Percentiles rank a stretch among this genome's conserved stretches.
Evolutionary conservation across 495 filamentous ascomycete genomes (phyloP).

Genomic region (Cercophora sp.): DNA sequence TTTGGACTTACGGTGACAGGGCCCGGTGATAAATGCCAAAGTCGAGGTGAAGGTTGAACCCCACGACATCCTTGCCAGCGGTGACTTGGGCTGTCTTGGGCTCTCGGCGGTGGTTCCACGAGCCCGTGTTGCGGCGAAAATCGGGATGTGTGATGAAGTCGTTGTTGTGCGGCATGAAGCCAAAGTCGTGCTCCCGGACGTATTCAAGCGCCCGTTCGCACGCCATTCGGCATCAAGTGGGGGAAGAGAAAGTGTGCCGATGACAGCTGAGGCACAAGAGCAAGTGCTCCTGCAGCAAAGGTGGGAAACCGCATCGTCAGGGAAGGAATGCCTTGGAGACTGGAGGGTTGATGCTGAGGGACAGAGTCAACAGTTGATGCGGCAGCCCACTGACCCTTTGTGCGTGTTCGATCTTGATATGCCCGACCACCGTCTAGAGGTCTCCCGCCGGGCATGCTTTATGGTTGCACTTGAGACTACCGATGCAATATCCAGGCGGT

Average conservation of each 20-base stretch:
- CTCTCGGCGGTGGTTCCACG: slow-evolving; percentile 11
- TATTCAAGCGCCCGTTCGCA: slow-evolving; percentile 32
- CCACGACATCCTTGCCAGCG: slow-evolving; percentile 13
- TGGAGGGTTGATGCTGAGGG: too few relatives aligned
- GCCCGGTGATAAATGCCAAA: slow-evolving; percentile 20
- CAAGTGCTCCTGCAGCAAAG: slow-evolving; percentile 5
- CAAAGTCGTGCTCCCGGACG: slow-evolving; percentile 32
- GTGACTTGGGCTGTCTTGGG: slow-evolving; percentile 20
- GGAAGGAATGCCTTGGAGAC: background rate
- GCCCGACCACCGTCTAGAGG: too few relatives aligned
- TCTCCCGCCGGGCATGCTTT: too few relatives aligned
- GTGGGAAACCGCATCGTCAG: slow-evolving; percentile 1
- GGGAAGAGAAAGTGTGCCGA: slow-evolving; percentile 22
- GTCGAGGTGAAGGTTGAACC: slow-evolving; percentile 24
- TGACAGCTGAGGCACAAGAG: slow-evolving; percentile 8
- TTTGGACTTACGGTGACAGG: slow-evolving; percentile 11
- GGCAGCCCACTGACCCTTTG: too few relatives aligned
- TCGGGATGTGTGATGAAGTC: slow-evolving; percentile 38
- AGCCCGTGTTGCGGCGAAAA: slow-evolving; percentile 21
- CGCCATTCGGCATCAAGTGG: slow-evolving; percentile 25
- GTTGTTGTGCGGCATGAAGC: slow-evolving; percentile 38
- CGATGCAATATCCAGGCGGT: too few relatives aligned
- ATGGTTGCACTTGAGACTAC: too few relatives aligned
- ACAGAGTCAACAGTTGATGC: too few relatives aligned
- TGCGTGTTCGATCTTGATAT: too few relatives aligned